A percentile compares a stretch with the other conserved stretches of the same genome.
Evolutionary conservation across 139 green algal species (phyloP).

Genomic region (Picochlorum sp.): DNA sequence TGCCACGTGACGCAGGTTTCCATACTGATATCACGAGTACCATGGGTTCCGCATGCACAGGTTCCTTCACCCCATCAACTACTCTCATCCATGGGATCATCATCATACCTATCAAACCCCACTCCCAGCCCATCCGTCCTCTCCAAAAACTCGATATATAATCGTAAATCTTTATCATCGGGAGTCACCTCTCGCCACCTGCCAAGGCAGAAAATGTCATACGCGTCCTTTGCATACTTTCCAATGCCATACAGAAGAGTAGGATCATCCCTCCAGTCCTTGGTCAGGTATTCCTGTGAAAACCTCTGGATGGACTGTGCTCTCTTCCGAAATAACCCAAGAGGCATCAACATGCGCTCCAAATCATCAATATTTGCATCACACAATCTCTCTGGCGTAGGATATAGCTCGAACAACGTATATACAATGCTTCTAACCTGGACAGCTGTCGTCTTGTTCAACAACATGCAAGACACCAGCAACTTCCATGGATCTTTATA

Average conservation of each 20-base stretch:
- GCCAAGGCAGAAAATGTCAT: conserved; percentile 83
- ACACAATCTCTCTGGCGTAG: conserved; percentile 49
- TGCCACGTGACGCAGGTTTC: too few relatives aligned
- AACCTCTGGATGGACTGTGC: conserved; percentile 60
- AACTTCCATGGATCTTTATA: conserved; percentile 86
- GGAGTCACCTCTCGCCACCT: conserved; percentile 31
- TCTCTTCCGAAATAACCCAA: conserved; percentile 78
- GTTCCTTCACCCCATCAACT: too few relatives aligned
- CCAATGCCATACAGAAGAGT: conserved; percentile 73
- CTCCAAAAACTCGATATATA: conserved; percentile 58
- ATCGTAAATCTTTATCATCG: conserved; percentile 43
- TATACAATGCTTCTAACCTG: conserved; percentile 81
- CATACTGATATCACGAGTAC: too few relatives aligned
- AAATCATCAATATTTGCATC: conserved; percentile 29
- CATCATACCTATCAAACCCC: conserved; percentile 17
- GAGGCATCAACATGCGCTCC: conserved; percentile 55
- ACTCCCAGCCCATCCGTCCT: conserved; percentile 44
- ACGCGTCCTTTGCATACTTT: conserved; percentile 81
- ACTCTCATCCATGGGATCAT: too few relatives aligned
- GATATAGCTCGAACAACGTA: conserved; percentile 62
- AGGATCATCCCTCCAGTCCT: conserved; percentile 64
- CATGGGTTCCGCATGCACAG: too few relatives aligned
- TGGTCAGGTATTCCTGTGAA: conserved; percentile 65
- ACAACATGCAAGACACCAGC: conserved; percentile 80
- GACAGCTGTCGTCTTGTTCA: conserved; percentile 75